phyloP scores from a whole-genome alignment of 768 basidiomycete genomes.

The Wakefieldia striispora region DNA sequence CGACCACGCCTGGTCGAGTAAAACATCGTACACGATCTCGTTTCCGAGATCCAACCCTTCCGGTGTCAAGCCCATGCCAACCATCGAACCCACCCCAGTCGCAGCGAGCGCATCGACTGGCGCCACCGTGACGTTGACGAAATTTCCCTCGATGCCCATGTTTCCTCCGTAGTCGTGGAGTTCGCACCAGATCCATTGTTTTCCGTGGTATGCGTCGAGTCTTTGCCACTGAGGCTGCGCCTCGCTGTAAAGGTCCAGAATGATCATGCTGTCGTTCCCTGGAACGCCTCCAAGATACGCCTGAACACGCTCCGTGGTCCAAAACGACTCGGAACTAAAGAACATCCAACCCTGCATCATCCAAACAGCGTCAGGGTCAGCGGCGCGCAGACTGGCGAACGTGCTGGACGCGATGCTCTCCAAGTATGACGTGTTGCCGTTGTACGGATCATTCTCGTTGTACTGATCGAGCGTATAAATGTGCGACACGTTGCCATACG shows the following conservation, averaged over 20 bases:
- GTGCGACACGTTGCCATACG: slow-evolving; percentile 39
- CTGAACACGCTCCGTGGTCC: slow-evolving; percentile 39
- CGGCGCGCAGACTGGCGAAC: slow-evolving; percentile 35
- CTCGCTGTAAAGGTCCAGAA: slow-evolving; percentile 41
- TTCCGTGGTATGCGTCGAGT: slow-evolving; percentile 38
- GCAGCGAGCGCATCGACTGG: slow-evolving; percentile 32
- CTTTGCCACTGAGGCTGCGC: slow-evolving; percentile 42
- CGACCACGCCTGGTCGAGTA: slow-evolving; percentile 43
- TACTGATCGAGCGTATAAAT: slow-evolving; percentile 46
- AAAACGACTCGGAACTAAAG: slow-evolving; percentile 35
- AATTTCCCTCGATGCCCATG: slow-evolving; percentile 38
- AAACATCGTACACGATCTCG: slow-evolving; percentile 41
- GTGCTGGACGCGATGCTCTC: slow-evolving; percentile 33
- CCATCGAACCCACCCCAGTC: slow-evolving; percentile 32
- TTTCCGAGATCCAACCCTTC: slow-evolving; percentile 41
- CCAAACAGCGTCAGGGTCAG: slow-evolving; percentile 41
- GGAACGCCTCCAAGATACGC: slow-evolving; percentile 40
- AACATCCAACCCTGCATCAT: slow-evolving; percentile 46
- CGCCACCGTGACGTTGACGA: slow-evolving; percentile 32
- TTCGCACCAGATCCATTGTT: slow-evolving; percentile 42
- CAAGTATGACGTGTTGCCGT: slow-evolving; percentile 33
- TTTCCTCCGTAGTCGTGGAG: slow-evolving; percentile 40
- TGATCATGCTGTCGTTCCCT: slow-evolving; percentile 38
- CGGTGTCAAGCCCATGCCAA: slow-evolving; percentile 38
- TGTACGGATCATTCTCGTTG: slow-evolving; percentile 41